Evolutionary conservation across 768 basidiomycete genomes (phyloP), one percentile per base, ranked within the genome.

Genomic region (Thelephora ganbajun): DNA sequence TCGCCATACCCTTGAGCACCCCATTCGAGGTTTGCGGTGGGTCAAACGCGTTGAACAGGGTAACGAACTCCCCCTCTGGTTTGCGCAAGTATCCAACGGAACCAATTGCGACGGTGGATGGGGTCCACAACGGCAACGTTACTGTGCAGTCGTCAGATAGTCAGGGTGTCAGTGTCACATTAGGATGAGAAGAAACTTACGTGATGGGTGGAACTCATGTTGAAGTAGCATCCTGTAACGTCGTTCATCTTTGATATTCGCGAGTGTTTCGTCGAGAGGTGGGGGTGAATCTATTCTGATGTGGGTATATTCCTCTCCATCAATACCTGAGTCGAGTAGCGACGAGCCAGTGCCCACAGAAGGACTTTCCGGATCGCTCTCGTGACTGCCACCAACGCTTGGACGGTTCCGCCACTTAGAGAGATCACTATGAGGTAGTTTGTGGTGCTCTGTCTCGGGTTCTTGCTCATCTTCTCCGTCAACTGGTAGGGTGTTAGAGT

Each of bases 31-130:
- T 66, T 50, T 69, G 69, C 35, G 63, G 60, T 5, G 77, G 80
- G 45, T 72, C 64, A 58, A 77, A 71, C 1, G 80, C 74, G 59
- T 87, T 83, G 63, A 87, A 78, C 6, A 89, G 66, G 6, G 77
- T 79, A 49, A 84, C 63, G 53, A 91, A 91, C 41, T 65, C 62
- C 2, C 86, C 87, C n/a, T 63, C 61, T 0, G 79, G 74, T 54
- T 80, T 83, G 33, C 67, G 69, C 20, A 88, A 63, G 58, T 83
- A 91, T 2, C 88, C 88, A 7, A 90, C 79, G 2, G 79, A 77
- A 6, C 87, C 88, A 2, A 88, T 62, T 11, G 69, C 59, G 0
- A 89, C 73, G 5, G 56, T 68, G 3, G 72, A 63, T 1, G 87
- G 87, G 4, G 66, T 69, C 86, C 86, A 91, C 5, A 88, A 62